These are phyloP conservation scores for Termitomyces sp. DNA, from an alignment of 768 basidiomycete species.

Conservation along the genomic window DNA sequence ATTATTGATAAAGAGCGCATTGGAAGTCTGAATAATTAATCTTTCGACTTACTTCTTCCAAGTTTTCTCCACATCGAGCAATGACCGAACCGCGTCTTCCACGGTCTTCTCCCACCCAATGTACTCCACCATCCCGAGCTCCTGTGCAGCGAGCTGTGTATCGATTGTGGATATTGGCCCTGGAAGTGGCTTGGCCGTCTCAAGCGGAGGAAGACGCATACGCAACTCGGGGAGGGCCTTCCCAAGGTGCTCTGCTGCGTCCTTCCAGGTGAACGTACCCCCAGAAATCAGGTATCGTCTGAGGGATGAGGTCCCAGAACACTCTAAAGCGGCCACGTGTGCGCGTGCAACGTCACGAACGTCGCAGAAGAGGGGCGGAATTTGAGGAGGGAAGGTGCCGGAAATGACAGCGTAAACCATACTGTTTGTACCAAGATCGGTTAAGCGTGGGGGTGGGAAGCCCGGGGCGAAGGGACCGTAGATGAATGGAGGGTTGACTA, in stretches of 20 bases:
- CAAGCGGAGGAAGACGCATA: constrained; percentile 1
- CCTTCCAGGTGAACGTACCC: constrained; percentile 6
- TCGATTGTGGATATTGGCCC: not conserved
- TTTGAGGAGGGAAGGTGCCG: not conserved
- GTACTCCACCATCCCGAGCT: constrained; percentile 10
- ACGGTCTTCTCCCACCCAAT: constrained; percentile 10
- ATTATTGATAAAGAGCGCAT: not conserved
- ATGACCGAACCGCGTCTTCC: constrained; percentile 7
- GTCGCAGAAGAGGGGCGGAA: constrained; percentile 11
- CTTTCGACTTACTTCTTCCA: constrained; percentile 5
- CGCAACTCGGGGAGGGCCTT: not conserved
- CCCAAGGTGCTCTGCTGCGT: constrained; percentile 1
- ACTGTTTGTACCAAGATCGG: constrained; percentile 6
- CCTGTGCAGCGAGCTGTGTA: not conserved
- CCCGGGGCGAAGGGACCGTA: constrained; percentile 13
- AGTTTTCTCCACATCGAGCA: constrained; percentile 10
- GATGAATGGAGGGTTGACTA: constrained; percentile 17
- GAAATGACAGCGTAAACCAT: not conserved
- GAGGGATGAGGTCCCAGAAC: constrained; percentile 6
- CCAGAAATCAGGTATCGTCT: constrained; percentile 9
- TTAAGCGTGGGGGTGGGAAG: constrained; percentile 1
- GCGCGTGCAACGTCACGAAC: constrained; percentile 14
- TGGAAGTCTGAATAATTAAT: not conserved
- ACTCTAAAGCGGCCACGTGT: constrained; percentile 6
- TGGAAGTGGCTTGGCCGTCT: not conserved